These are phyloP conservation scores for Phialophora macrospora DNA, from an alignment of 2,329 filamentous ascomycete species.

Conservation along the genomic window DNA sequence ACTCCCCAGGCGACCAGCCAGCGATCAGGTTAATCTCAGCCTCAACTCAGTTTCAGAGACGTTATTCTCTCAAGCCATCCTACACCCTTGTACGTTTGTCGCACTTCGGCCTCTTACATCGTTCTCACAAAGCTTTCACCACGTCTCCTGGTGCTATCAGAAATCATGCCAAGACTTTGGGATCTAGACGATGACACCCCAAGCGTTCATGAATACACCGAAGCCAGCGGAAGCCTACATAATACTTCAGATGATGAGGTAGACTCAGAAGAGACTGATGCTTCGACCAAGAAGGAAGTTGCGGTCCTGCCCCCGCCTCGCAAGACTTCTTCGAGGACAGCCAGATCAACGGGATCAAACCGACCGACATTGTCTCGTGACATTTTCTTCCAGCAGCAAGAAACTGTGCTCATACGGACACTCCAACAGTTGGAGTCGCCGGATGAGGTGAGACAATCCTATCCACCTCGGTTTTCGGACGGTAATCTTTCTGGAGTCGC, in stretches of 20 bases:
- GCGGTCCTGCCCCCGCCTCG: not conserved
- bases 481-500: not conserved
- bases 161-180: not conserved
- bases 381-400: not conserved
- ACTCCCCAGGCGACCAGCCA: not conserved
- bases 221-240: not conserved
- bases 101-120: not conserved
- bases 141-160: not conserved
- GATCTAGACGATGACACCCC: not conserved
- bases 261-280: not conserved
- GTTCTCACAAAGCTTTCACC: not conserved
- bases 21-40: not conserved
- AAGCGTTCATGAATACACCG: not conserved
- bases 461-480: conserved; percentile 16
- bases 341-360: too few species aligned
- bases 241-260: not conserved
- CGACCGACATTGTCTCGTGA: not conserved
- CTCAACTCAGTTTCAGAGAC: not conserved
- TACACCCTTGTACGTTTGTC: not conserved
- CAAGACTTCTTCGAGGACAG: not conserved
- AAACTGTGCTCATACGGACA: not conserved
- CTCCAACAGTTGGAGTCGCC: conserved; percentile 12
- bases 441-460: conserved; percentile 16
- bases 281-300: not conserved
- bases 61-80: not conserved